phyloP scores from a whole-genome alignment of 371 early-diverging fungal species.

The Gilbertella persicaria region DNA sequence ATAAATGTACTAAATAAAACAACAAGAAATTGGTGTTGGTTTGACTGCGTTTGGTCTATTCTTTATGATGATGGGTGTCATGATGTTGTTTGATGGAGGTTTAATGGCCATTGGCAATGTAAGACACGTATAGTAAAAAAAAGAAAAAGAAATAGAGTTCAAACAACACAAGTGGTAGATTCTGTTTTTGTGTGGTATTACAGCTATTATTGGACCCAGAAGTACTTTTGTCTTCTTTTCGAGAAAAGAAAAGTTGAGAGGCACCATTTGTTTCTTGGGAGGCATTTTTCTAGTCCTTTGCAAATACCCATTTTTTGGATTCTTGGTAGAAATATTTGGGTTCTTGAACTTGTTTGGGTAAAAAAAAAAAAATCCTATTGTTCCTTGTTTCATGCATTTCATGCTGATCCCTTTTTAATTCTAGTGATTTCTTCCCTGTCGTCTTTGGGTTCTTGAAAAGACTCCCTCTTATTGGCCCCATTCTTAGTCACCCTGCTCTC shows the following conservation, averaged over 20 bases:
- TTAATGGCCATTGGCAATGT: slow-evolving; percentile 96
- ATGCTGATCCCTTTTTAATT: neutral
- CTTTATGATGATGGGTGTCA: slow-evolving; percentile 90
- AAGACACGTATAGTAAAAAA: slow-evolving; percentile 26
- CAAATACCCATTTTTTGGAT: slow-evolving; percentile 90
- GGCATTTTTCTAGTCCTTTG: slow-evolving; percentile 90
- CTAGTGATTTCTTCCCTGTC: slow-evolving; percentile 95
- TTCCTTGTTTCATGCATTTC: neutral
- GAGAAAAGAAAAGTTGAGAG: slow-evolving; percentile 80
- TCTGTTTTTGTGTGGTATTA: slow-evolving; percentile 86
- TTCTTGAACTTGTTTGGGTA: slow-evolving; percentile 97
- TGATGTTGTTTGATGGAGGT: slow-evolving; percentile 94
- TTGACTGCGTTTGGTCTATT: slow-evolving; percentile 94
- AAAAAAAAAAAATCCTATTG: slow-evolving; percentile 5
- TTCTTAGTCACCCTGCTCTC: slow-evolving; percentile 82
- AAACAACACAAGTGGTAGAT: slow-evolving; percentile 55
- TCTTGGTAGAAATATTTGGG: slow-evolving; percentile 89
- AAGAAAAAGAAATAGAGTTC: neutral
- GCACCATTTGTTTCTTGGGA: slow-evolving; percentile 88
- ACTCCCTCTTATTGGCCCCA: slow-evolving; percentile 86
- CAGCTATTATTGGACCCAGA: slow-evolving; percentile 83
- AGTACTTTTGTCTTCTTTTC: slow-evolving; percentile 87
- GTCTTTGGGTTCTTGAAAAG: slow-evolving; percentile 84
- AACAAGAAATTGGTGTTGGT: slow-evolving; percentile 90
- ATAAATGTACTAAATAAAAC: neutral